A percentile compares a stretch with the other conserved stretches of the same genome.
Conservation (phyloP, 129 eudicot species). For the Cynara cardunculus region DNA sequence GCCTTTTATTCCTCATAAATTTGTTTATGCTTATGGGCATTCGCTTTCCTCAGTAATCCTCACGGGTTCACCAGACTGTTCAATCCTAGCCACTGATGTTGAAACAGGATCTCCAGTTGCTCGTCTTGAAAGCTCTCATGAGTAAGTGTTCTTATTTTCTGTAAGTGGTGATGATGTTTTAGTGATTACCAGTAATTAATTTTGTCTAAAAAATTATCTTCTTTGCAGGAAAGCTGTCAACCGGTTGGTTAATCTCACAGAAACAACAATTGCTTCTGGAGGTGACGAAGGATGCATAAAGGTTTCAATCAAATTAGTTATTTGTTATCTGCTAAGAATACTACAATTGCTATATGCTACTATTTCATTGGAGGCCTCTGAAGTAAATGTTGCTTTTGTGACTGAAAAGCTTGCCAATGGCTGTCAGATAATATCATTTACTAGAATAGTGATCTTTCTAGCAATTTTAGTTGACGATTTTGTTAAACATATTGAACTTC, state of each 20-base stretch:
- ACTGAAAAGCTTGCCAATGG: neutral
- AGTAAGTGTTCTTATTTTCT: slow-evolving; percentile 42
- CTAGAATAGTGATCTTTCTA: neutral
- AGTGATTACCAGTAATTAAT: neutral
- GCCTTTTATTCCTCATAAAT: neutral
- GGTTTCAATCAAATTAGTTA: slow-evolving; percentile 32
- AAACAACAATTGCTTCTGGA: slow-evolving; percentile 89
- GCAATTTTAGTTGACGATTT: neutral
- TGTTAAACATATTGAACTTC: neutral
- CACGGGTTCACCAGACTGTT: slow-evolving; percentile 88
- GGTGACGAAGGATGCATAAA: slow-evolving; percentile 89
- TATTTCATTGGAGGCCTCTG: neutral
- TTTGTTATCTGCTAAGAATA: neutral
- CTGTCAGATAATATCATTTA: neutral
- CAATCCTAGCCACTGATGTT: slow-evolving; percentile 78
- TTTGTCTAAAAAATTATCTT: slow-evolving; percentile 2
- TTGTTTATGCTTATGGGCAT: neutral
- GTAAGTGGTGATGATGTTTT: neutral
- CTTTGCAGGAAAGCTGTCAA: slow-evolving; percentile 75
- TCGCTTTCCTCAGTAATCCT: slow-evolving; percentile 51
- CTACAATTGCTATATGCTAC: neutral
- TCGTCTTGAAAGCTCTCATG: slow-evolving; percentile 71
- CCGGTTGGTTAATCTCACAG: slow-evolving; percentile 82
- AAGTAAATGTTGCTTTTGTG: neutral
- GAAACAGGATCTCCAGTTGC: slow-evolving; percentile 79